Percentiles rank a stretch among this genome's conserved stretches.
These are phyloP conservation scores for Glycine tomentella DNA, from an alignment of 306 rosid genomes.

Conservation along the genomic window DNA sequence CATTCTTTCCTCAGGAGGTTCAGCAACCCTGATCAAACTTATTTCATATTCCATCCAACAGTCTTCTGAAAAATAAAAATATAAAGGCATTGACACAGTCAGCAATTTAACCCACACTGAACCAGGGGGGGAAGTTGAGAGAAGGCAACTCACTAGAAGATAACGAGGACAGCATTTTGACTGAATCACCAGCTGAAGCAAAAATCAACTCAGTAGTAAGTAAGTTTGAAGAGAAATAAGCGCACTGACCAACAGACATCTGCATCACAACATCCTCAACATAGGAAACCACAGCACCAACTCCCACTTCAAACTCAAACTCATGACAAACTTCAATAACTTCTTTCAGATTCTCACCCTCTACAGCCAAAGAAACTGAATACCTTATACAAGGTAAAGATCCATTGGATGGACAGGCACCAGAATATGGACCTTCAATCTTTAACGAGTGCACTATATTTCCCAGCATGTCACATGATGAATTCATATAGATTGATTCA, in stretches of 20 bases:
- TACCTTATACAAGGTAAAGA: conserved; percentile 70
- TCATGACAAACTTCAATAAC: conserved; percentile 73
- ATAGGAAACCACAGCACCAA: conserved; percentile 65
- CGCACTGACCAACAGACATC: conserved; percentile 86
- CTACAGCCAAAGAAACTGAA: conserved; percentile 65
- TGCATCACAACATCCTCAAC: conserved; percentile 76
- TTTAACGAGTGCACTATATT: conserved; percentile 50
- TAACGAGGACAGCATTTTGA: conserved; percentile 59
- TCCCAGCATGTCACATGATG: conserved; percentile 40
- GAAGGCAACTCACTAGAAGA: conserved; percentile 76
- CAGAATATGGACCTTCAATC: conserved; percentile 82
- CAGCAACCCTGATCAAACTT: conserved; percentile 68
- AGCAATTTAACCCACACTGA: conserved; percentile 34
- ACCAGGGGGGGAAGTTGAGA: conserved; percentile 28
- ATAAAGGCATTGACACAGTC: conserved; percentile 19
- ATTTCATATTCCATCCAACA: conserved; percentile 71
- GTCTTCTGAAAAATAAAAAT: conserved; percentile 55
- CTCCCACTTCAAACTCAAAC: conserved; percentile 92
- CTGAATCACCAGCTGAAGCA: conserved; percentile 73
- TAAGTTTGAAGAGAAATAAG: conserved; percentile 59
- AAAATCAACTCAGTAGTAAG: conserved; percentile 71
- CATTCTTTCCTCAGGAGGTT: conserved; percentile 96
- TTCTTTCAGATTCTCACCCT: conserved; percentile 58
- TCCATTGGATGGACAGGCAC: conserved; percentile 77
- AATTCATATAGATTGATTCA: conserved; percentile 45